phyloP scores from a whole-genome alignment of 1,284 basidiomycete species.

The Ceraceosorus bombacis region DNA sequence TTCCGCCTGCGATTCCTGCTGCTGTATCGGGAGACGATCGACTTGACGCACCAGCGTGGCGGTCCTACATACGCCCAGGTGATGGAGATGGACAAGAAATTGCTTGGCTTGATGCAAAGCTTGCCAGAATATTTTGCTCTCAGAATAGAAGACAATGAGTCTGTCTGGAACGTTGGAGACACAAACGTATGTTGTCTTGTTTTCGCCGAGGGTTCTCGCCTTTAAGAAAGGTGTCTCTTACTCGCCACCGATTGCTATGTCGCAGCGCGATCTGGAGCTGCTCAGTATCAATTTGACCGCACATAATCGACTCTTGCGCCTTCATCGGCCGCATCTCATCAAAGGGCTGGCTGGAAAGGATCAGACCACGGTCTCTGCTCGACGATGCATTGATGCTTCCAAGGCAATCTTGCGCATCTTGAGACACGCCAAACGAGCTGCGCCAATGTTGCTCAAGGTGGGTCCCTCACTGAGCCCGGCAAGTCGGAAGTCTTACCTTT shows the following conservation, averaged over 20 bases:
- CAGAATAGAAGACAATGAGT: slow-evolving; percentile 8
- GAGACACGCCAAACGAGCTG: slow-evolving; percentile 14
- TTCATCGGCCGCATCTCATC: slow-evolving; percentile 40
- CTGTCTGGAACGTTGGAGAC: slow-evolving; percentile 1
- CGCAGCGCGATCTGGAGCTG: slow-evolving; percentile 25
- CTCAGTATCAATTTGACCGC: slow-evolving; percentile 39
- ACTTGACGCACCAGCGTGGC: slow-evolving; percentile 18
- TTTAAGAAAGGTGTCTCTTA: no score
- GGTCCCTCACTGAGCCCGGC: slow-evolving; percentile 1
- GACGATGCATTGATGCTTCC: slow-evolving; percentile 25
- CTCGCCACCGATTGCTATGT: no score
- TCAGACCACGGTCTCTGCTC: slow-evolving; percentile 21
- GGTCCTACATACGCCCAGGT: slow-evolving; percentile 8
- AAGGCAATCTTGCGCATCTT: slow-evolving; percentile 19
- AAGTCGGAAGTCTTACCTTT: slow-evolving; percentile 23
- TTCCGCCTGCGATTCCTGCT: slow-evolving; percentile 26
- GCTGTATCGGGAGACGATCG: slow-evolving; percentile 33
- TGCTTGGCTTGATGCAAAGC: slow-evolving; percentile 15
- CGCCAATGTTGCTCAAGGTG: not conserved
- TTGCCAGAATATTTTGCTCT: slow-evolving; percentile 21
- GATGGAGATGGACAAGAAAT: slow-evolving; percentile 23
- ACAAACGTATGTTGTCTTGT: not conserved
- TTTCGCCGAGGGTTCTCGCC: no score
- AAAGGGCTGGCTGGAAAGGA: slow-evolving; percentile 32
- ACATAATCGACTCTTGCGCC: slow-evolving; percentile 40